These are phyloP conservation scores for Pseudogymnoascus sp. DNA, from an alignment of 2,329 filamentous ascomycete genomes.

Conservation along the genomic window DNA sequence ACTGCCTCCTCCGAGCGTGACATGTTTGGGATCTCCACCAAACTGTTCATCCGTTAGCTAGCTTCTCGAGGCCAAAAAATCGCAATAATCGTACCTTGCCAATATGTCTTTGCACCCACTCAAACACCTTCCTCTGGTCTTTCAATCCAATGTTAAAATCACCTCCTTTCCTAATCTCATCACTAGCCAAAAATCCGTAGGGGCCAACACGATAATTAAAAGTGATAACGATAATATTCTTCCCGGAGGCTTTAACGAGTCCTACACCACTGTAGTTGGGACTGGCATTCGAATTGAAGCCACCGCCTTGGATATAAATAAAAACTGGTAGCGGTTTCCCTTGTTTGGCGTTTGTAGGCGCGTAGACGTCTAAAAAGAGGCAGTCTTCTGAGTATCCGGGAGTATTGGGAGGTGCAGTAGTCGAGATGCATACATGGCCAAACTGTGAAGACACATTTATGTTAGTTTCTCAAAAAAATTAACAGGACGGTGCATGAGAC, in stretches of 20 bases:
- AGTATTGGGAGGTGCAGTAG: slow-evolving; percentile 20
- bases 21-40: slow-evolving; percentile 59
- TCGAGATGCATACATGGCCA: slow-evolving; percentile 20
- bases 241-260: slow-evolving; percentile 49
- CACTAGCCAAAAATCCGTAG: slow-evolving; percentile 61
- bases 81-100: slow-evolving; percentile 27
- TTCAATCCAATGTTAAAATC: slow-evolving; percentile 61
- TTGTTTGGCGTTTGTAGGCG: slow-evolving; percentile 43
- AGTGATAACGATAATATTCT: slow-evolving; percentile 59
- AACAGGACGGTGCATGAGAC: not conserved
- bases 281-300: slow-evolving; percentile 44
- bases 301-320: slow-evolving; percentile 51
- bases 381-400: slow-evolving; percentile 53
- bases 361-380: slow-evolving; percentile 58
- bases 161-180: slow-evolving; percentile 41
- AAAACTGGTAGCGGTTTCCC: slow-evolving; percentile 52
- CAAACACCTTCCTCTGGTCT: slow-evolving; percentile 60
- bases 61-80: not conserved
- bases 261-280: slow-evolving; percentile 52
- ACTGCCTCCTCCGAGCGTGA: slow-evolving; percentile 60
- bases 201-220: slow-evolving; percentile 71
- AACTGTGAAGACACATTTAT: slow-evolving; percentile 15
- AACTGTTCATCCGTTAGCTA: slow-evolving; percentile 39
- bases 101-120: slow-evolving; percentile 64
- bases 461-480: not conserved